Base-by-base conservation (phyloP, 2,329 filamentous ascomycete genomes). In the Microcyclospora tardicrescens region DNA sequence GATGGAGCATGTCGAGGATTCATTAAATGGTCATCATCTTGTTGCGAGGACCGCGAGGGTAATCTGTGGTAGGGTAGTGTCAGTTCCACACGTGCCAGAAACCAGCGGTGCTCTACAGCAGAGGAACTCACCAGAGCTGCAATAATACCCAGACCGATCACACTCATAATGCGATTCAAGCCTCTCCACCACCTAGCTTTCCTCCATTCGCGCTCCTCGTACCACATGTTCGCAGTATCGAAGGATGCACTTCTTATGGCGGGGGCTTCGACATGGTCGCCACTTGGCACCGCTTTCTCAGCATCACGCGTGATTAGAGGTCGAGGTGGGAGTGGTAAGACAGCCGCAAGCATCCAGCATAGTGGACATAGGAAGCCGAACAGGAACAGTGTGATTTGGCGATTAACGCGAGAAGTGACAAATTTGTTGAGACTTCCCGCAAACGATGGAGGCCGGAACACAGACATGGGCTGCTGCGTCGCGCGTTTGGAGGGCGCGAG, bases 181-280 rank as follows among this genome's bases (percentile, higher is more conserved):
- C 48, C 51, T 37, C 58, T 45, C 58, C 58, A 61, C 58, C 58
- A 61, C 32, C 46, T 49, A 4, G 56, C 58, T 42, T 61, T 60
- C 19, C 52, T 31, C 36, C 47, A 60, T 12, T 37, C 36, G 36
- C 47, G 46, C 48, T 60, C 57, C 30, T 57, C 53, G 13, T 48
- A 43, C 56, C 54, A 59, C 36, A 48, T 44, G 35, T 43, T 38
- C 40, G 52, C 52, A 0, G 45, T 48, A 39, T 54, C 53, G 9
- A 49, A 52, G 11, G 52, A 53, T 30, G 51, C 50, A 36, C 55
- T 53, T 39, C 48, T 45, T 44, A 51, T 50, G 46, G 55, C 50
- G 2, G 50, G 53, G 16, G 39, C 44, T 39, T 43, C 41, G 2
- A 57, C 43, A 35, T 59, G 53, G 28, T 50, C 53, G 35, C 53